Evolutionary conservation across 169 alveolate species (phyloP), one percentile per base, ranked within the genome.

Genomic region (Haemoproteus tartakovskyi): DNA sequence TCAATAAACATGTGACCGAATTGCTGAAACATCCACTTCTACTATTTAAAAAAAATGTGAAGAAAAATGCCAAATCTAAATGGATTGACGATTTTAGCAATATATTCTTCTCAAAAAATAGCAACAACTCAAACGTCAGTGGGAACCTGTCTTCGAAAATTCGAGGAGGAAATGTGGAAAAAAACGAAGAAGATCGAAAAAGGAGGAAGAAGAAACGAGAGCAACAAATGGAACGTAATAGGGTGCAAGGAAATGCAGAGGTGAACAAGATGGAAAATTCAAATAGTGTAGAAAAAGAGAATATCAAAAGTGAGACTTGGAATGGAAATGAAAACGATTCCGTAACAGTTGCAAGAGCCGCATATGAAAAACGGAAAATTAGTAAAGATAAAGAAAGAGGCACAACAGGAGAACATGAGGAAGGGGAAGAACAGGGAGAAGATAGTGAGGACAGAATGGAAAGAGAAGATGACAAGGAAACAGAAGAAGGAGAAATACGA

Each of bases 1-100:
- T 38, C 45, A 74, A 74, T 33, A 74, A 74, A 74, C 54, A 48
- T 16, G 59, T 74, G 46, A 56, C 84, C 27, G 84, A 74, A 1
- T 57, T 59, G 12, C 59, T 57, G 54, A 60, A 74, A 3, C 84
- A 74, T 12, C 84, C 84, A 27, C 9, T 41, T 57, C 21, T 74
- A 61, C 18, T 74, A 1, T 74, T 74, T 33, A 74, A 74, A 33
- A 74, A 74, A 18, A 74, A 74, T 30, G 60, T 74, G 11, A 74
- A 74, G 52, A 74, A 74, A 57, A 41, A 57, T 19, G 59, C 45
- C 30, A 74, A 57, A 61, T 46, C 84, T 2, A 74, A 74, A 30
- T 74, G 84, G 84, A 74, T 74, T 18, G 84, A 74, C 5, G 84
- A 74, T 33, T 74, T 74, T 19, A 74, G 84, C 11, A 74, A 45